Percentiles rank a stretch among this genome's conserved stretches.
These are phyloP conservation scores for Theobroma cacao DNA, from an alignment of 345 rosid genomes.

Conservation along the genomic window DNA sequence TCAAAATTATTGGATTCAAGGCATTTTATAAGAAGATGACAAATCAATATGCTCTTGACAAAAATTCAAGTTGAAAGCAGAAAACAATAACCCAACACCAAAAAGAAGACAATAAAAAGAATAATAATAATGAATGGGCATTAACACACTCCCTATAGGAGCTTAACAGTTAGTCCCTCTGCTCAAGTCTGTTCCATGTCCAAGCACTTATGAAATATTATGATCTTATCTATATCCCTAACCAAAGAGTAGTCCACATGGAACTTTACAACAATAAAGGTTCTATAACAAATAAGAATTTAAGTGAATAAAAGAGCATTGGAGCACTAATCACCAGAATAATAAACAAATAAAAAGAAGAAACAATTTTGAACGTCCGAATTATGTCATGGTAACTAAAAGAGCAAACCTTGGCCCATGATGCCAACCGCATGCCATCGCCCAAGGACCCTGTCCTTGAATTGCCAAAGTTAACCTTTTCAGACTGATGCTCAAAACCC, in stretches of 20 bases:
- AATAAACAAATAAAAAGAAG: background rate
- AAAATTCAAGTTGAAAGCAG: background rate
- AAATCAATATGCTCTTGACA: background rate
- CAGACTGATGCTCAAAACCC: constrained; percentile 20
- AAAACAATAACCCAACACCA: background rate
- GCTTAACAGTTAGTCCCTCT: background rate
- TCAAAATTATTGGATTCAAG: background rate
- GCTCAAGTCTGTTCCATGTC: background rate
- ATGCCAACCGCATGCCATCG: constrained; percentile 19
- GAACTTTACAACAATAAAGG: background rate
- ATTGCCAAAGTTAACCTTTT: constrained; percentile 21
- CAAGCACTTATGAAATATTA: background rate
- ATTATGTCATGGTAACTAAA: background rate
- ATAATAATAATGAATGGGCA: background rate
- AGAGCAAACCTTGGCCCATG: constrained; percentile 36
- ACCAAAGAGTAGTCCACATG: background rate
- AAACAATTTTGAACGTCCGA: background rate
- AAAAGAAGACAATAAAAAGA: background rate
- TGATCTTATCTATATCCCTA: background rate
- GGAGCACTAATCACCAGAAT: background rate
- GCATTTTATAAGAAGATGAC: background rate
- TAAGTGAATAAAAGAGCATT: background rate
- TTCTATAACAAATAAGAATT: background rate
- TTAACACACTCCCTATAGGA: background rate
- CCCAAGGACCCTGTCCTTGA: constrained; percentile 27